Percentiles rank a stretch among this genome's conserved stretches.
Conservation (phyloP, 108 stramenopile species). For the Nitzschia palea region DNA sequence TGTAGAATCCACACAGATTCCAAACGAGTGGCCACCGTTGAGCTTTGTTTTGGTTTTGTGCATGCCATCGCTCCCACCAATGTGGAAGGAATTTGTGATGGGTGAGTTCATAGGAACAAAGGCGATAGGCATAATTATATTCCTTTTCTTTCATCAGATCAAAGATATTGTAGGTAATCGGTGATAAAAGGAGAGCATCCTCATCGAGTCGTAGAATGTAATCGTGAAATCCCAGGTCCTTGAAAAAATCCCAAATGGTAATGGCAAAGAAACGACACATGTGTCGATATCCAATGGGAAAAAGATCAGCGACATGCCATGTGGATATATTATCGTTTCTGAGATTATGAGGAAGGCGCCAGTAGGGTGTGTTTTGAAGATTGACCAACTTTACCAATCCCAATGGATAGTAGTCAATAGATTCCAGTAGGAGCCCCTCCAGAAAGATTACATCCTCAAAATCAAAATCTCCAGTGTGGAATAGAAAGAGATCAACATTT, state of each 20-base stretch:
- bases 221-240: background rate
- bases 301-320: conserved; percentile 22
- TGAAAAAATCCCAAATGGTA: conserved; percentile 34
- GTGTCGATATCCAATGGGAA: conserved; percentile 44
- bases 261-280: conserved; percentile 56
- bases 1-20: conserved; percentile 39
- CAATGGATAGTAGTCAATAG: background rate
- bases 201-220: conserved; percentile 55
- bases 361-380: background rate
- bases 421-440: background rate
- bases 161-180: conserved; percentile 45
- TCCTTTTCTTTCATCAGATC: conserved; percentile 27
- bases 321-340: background rate
- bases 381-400: conserved; percentile 1
- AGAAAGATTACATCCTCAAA: background rate
- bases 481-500: conserved; percentile 18
- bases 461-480: conserved; percentile 24
- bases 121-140: conserved; percentile 39
- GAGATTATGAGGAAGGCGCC: conserved; percentile 5
- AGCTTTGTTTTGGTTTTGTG: background rate
- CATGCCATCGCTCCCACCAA: conserved; percentile 1
- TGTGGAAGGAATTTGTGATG: background rate
- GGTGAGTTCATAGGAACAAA: conserved; percentile 3
- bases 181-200: conserved; percentile 44
- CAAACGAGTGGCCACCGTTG: background rate